Percentiles rank a stretch among this genome's conserved stretches.
phyloP scores from a whole-genome alignment of 2,329 filamentous ascomycete genomes.

The Botrytis fabae region DNA sequence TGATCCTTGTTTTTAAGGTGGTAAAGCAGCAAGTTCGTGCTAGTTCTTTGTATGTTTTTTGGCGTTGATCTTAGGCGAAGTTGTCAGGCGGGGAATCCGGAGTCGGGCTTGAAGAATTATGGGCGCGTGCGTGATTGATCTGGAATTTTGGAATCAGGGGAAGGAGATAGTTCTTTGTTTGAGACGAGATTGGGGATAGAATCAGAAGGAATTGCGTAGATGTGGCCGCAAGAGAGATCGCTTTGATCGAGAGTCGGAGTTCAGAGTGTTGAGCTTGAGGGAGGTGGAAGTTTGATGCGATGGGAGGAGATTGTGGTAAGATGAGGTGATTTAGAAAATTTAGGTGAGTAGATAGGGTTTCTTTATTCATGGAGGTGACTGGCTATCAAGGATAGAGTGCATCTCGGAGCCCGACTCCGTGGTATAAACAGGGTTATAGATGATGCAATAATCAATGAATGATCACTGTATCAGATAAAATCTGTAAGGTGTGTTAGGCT shows the following conservation, averaged over 20 bases:
- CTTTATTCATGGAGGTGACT: not conserved
- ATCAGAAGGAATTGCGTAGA: not conserved
- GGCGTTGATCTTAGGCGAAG: not conserved
- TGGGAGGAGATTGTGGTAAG: not conserved
- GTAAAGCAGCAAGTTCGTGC: not conserved
- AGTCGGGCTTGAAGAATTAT: not conserved
- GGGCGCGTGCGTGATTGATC: not conserved
- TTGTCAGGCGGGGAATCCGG: not conserved
- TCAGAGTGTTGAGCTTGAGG: accelerated
- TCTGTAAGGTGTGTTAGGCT: not conserved
- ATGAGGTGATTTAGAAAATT: not conserved
- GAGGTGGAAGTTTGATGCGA: not conserved
- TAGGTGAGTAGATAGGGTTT: not conserved
- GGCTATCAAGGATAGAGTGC: accelerated
- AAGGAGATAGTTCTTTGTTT: not conserved
- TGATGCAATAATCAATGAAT: not conserved
- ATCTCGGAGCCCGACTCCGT: not conserved
- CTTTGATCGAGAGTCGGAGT: not conserved
- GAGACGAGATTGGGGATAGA: not conserved
- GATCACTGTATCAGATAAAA: too few species aligned
- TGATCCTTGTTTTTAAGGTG: not conserved
- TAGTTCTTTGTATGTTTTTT: not conserved
- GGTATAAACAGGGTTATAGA: too few species aligned
- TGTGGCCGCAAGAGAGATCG: not conserved
- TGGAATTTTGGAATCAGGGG: not conserved